Conservation (phyloP, 2,329 filamentous ascomycete species). For the Botryotinia calthae region DNA sequence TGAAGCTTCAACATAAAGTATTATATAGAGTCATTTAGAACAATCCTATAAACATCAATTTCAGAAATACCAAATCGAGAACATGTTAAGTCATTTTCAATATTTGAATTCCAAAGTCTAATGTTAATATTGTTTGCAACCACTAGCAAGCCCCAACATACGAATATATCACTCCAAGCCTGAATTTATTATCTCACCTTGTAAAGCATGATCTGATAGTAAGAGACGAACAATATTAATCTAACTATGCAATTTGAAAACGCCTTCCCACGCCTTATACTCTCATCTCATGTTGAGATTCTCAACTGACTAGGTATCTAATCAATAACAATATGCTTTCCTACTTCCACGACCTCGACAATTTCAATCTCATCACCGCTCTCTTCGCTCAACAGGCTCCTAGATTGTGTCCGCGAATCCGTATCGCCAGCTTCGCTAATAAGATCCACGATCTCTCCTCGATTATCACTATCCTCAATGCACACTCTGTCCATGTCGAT, state of each 20-base stretch:
- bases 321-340: background rate
- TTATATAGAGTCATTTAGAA: no score
- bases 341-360: background rate
- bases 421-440: background rate
- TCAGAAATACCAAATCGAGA: no score
- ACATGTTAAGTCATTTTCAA: no score
- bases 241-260: background rate
- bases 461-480: background rate
- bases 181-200: background rate
- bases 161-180: no score
- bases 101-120: no score
- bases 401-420: background rate
- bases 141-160: no score
- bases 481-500: background rate
- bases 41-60: no score
- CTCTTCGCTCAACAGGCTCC: background rate
- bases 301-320: background rate
- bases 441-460: background rate
- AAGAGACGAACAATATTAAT: background rate
- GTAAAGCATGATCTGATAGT: background rate
- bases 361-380: background rate
- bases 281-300: background rate
- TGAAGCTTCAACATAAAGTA: no score
- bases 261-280: background rate
- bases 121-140: no score